Conservation (phyloP, 2,329 filamentous ascomycete species). For the Diplocarpon rosae region DNA sequence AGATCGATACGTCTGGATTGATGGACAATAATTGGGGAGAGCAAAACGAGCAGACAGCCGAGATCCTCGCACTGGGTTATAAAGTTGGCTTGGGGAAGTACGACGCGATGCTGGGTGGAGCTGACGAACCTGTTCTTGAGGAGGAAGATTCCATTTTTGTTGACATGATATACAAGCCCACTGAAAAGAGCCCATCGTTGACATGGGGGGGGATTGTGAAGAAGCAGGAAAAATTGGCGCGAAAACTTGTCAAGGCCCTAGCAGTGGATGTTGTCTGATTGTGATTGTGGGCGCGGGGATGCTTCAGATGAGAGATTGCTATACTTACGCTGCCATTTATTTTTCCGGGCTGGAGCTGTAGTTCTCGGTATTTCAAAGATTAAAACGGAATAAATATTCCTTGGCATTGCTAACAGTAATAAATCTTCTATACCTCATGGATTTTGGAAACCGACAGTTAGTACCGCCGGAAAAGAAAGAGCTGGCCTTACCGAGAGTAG, state of each 20-base stretch:
- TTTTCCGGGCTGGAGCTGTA: too few relatives aligned
- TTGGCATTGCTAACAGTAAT: not conserved
- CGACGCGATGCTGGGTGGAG: conserved; percentile 9
- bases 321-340: too few relatives aligned
- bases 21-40: conserved; percentile 14
- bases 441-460: not conserved
- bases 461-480: not conserved
- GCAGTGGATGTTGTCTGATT: not conserved
- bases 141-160: conserved; percentile 5
- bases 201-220: conserved; percentile 17
- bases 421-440: not conserved
- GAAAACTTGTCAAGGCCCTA: conserved; percentile 13
- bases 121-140: conserved; percentile 2
- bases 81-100: conserved; percentile 17
- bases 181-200: not conserved
- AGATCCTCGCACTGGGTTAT: conserved; percentile 15
- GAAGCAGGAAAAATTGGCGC: conserved; percentile 16
- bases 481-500: not conserved
- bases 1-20: conserved; percentile 3
- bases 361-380: too few relatives aligned
- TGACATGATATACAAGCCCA: conserved; percentile 7
- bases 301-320: too few relatives aligned
- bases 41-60: conserved; percentile 7
- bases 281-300: not conserved
- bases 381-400: too few relatives aligned